Base-by-base conservation (phyloP, 495 filamentous ascomycete species). In the Aspergillus cristatus region DNA sequence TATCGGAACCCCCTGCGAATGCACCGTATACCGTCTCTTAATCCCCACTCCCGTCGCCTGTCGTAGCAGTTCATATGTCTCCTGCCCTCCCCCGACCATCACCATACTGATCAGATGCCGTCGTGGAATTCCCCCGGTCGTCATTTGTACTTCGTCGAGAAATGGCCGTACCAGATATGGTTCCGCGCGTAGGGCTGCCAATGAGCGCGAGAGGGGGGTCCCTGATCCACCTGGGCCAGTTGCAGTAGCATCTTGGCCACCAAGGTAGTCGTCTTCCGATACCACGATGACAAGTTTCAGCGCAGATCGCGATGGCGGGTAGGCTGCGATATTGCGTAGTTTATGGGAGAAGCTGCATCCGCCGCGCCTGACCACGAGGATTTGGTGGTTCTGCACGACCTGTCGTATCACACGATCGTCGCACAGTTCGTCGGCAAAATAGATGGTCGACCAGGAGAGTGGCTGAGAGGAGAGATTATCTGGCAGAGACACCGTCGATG, bases 321-420 rank as follows among this genome's bases (percentile, higher is more conserved):
- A 87, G 7, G 78, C 74, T 10, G 91, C 86, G 26, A 98, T 86
- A 46, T 85, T 89, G 16, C 69, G 68, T 0, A 97, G 65, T 51
- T 98, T 98, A 22, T 82, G 67, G 6, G 72, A 74, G 59, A 97
- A 97, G 28, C 68, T 82, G 62, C 91, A 98, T 2, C 76, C 79
- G 14, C 91, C 91, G 14, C 91, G 81, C 22, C 76, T 79, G 41
- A 97, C 71, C 17, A 96, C 74, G 40, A 98, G 74, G 12, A 96
- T 67, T 44, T 94, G 78, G 57, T 93, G 71, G n/a, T 63, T 65
- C 11, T 74, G 75, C 0, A 75, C 69, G 2, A 80, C 67, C 1
- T 71, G 58, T 11, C 74, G 66, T 1, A 79, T 75, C 0, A 94
- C 67, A 13, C 68, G 71, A 12, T 65, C 58, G 28, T 74, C 48